Base-by-base conservation (phyloP, 345 rosid species). In the Eutrema japonicum region DNA sequence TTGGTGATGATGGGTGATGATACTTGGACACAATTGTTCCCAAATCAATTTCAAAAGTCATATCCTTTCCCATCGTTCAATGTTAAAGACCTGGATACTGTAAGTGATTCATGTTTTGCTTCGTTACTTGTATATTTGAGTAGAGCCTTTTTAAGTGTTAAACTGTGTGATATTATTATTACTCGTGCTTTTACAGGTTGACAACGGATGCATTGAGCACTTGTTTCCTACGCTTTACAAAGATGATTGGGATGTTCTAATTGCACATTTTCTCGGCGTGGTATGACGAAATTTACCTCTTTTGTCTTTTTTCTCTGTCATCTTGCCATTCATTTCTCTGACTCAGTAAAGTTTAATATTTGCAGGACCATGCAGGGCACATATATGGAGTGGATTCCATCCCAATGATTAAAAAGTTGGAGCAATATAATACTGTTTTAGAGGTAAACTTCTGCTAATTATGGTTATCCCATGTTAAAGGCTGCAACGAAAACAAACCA, bases 181-280 rank as follows among this genome's bases (percentile, higher is more conserved):
- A 5, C 7, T 42, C 8, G 6, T 36, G 22, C 1, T 64, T 10
- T 71, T 70, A 48, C 81, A 94, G 97, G 99, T 92, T 45, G 97
- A 91, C 71, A 86, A 88, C 41, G 99, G 99, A 75, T 94, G 99
- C 85, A 84, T 86, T 50, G 92, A 92, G 38, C 86, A 91, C 63
- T 78, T 94, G 47, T 66, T 91, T 55, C 96, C 97, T 12, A 77
- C 96, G 12, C 80, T 92, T 38, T 80, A 84, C 64, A 42, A 88
- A 77, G 87, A 90, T 64, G 93, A 94, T 68, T 94, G 97, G 97
- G 96, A 92, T 79, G 97, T 92, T 60, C 96, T 94, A 26, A 87
- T 94, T 78, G 96, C 96, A 0, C 98, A 94, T 85, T 94, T 91
- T 82, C 97, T 94, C 10, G 99, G 99, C 7, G 89, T 89, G 93